phyloP scores from a whole-genome alignment of 768 basidiomycete species.

The Leccinum obscurum region DNA sequence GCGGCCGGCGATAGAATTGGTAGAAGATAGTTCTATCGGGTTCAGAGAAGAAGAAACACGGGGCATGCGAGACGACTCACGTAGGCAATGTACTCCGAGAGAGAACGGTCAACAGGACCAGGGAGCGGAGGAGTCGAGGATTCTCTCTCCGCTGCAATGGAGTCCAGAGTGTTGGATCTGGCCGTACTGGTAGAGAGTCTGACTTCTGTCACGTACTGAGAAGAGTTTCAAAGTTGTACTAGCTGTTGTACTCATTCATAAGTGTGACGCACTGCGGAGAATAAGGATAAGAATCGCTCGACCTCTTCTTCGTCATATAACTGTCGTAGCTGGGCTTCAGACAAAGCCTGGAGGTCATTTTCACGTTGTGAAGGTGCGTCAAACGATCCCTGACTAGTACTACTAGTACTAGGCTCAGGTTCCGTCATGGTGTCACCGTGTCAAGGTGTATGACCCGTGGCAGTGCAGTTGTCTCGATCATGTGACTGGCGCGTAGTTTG shows the following conservation, averaged over 20 bases:
- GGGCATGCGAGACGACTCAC: constrained; percentile 18
- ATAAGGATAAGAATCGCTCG: constrained; percentile 57
- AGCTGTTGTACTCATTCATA: background rate
- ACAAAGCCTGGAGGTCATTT: constrained; percentile 33
- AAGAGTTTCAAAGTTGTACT: background rate
- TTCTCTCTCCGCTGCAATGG: background rate
- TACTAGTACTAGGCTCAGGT: constrained; percentile 2
- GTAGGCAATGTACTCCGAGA: constrained; percentile 28
- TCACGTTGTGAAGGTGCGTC: background rate
- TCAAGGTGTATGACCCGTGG: background rate
- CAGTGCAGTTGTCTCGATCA: constrained; percentile 17
- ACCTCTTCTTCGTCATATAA: constrained; percentile 67
- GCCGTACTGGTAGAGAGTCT: constrained; percentile 34
- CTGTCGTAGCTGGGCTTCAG: constrained; percentile 55
- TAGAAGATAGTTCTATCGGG: constrained; percentile 39
- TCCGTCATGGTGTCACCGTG: constrained; percentile 8
- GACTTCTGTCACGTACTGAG: constrained; percentile 63
- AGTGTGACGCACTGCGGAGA: constrained; percentile 51
- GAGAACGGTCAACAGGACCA: constrained; percentile 18
- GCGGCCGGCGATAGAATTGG: constrained; percentile 47
- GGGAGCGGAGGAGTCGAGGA: constrained; percentile 2
- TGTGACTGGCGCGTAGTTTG: constrained; percentile 33
- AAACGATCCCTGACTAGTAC: background rate
- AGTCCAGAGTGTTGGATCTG: background rate
- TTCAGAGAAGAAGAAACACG: constrained; percentile 14